Base-by-base conservation (phyloP, 306 rosid species). In the Benincasa hispida region DNA sequence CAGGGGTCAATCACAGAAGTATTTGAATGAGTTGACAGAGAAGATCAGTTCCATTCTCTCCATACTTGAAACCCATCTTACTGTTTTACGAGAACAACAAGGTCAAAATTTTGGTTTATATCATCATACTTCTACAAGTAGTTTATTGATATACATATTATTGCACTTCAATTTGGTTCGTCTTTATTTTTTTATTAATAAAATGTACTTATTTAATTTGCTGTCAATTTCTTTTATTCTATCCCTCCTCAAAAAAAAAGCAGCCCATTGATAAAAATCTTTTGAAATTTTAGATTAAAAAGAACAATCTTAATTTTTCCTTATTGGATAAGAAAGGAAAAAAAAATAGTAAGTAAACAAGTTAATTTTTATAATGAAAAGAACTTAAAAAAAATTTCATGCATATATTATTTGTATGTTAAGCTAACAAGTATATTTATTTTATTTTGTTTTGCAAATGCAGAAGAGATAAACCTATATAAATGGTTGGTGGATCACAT, bases 1-100 rank as follows among this genome's bases (percentile, higher is more conserved):
- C 59, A 74, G 77, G 48, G 65, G 63, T 2, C 77, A 74, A n/a
- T 35, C 61, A 10, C 77, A n/a, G n/a, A 74, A 50, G 8, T 74
- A 53, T n/a, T 53, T 74, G 61, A 55, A 74, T 10, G 77, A 74
- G n/a, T 54, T 74, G 77, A 32, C 62, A 11, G 50, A 35, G 19
- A 74, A 50, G 77, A 74, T 74, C 30, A 30, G 22, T 28, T 32
- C 62, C 27, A 74, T 74, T 17, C 28, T 51, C n/a, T n/a, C 12
- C 30, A 21, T 19, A 51, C 77, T 74, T 28, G 65, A 74, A 39
- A 55, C 22, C 19, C 27, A 51, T 53, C 28, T 74, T 18, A 32
- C 19, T 3, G 1, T n/a, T 1, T 15, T 74, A n/a, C 19, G 77
- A 50, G 14, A 74, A 19, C 77, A 13, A 10, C 65, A 54, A 74